Evolutionary conservation across 768 basidiomycete species (phyloP), one percentile per base, ranked within the genome.

Genomic region (Russula abietina): DNA sequence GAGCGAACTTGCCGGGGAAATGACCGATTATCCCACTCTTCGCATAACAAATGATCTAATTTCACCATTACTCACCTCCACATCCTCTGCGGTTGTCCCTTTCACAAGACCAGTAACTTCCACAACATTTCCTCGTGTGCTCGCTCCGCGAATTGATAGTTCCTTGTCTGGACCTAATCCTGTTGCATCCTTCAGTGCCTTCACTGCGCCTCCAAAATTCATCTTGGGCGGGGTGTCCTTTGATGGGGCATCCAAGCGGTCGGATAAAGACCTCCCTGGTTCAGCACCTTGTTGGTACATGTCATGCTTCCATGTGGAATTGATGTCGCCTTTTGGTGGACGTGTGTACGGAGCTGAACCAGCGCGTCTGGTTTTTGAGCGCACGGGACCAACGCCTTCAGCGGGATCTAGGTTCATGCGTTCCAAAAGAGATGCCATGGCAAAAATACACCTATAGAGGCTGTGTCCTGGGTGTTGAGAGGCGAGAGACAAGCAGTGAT

Each of bases 1-100:
- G 12, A 39, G 16, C 59, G 51, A 43, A 33, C 36, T 39, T 26
- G 24, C 26, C 26, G n/a, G 32, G 17, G 28, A 24, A 30, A 0
- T 50, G 24, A 22, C 26, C 50, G 9, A 32, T 41, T 14, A 33
- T 3, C 50, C 51, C 59, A 17, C 28, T 36, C 36, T 22, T 52
- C 48, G 39, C 6, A 55, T 33, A 32, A 19, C 14, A 48, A 48
- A 48, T 26, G 3, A n/a, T 7, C 17, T 14, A 36, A 49, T 8
- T 8, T 14, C 12, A 26, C 32, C 0, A 39, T 19, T 36, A 54
- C 67, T 32, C 55, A 61, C 67, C 61, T 68, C 60, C 32, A 68
- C 67, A 51, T 68, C 67, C 59, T 68, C 67, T 50, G 67, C 61
- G 4, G 67, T 67, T 14, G 67, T 68, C 55, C 67, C 67, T 43